These are phyloP conservation scores for Moesziomyces globuligerus DNA, from an alignment of 1,284 basidiomycete genomes.

Conservation along the genomic window DNA sequence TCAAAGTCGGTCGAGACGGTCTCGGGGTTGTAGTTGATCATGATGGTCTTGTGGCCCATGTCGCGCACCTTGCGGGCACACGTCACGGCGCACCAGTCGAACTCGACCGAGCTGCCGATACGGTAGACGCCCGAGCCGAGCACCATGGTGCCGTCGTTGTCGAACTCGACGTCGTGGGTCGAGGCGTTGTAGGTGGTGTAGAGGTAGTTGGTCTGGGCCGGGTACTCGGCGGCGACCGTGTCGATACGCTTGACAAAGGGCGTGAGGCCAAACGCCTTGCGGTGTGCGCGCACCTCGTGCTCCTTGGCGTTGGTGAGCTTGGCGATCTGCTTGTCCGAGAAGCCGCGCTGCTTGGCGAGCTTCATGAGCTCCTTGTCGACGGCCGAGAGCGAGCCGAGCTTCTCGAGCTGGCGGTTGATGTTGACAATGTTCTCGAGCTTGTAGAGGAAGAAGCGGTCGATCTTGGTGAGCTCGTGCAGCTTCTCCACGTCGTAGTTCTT, in stretches of 20 bases:
- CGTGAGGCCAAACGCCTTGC: conserved; percentile 86
- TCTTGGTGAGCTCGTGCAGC: conserved; percentile 93
- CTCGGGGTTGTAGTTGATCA: conserved; percentile 99
- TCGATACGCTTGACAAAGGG: conserved; percentile 99
- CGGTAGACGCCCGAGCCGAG: conserved; percentile 98
- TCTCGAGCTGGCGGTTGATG: conserved; percentile 62
- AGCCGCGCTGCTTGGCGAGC: conserved; percentile 71
- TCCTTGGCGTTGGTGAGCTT: conserved; percentile 76
- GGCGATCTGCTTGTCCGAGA: conserved; percentile 92
- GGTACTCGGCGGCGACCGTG: conserved; percentile 97
- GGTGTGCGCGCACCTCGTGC: conserved; percentile 80
- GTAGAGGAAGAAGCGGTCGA: conserved; percentile 97
- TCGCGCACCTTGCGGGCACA: conserved; percentile 90
- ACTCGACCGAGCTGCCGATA: conserved; percentile 97
- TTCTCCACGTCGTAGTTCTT: conserved; percentile 89
- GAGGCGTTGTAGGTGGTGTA: conserved; percentile 99
- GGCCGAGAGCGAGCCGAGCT: conserved; percentile 72
- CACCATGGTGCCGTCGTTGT: conserved; percentile 98
- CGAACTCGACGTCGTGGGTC: conserved; percentile 93
- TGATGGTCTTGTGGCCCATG: conserved; percentile 93
- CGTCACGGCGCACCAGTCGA: conserved; percentile 99
- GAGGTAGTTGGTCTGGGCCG: conserved; percentile 98
- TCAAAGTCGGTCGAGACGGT: conserved; percentile 99
- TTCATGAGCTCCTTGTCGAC: conserved; percentile 69
- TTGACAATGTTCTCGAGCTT: conserved; percentile 95